phyloP scores from a whole-genome alignment of 805 yeast species.

The Yamadazyma endophytica region DNA sequence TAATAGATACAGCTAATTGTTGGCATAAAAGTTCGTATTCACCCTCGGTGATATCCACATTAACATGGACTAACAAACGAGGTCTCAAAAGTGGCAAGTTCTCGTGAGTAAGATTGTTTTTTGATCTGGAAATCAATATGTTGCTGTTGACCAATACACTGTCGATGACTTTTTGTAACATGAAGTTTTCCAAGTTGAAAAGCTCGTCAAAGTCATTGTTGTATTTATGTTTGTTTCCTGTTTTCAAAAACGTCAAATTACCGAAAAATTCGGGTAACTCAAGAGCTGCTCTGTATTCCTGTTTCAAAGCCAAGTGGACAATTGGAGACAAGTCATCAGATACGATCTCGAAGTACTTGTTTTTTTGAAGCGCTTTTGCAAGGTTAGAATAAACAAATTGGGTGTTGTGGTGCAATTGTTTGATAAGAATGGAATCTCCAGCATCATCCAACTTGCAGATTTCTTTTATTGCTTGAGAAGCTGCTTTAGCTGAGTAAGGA shows the following conservation, averaged over 20 bases:
- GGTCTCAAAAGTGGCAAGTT: conserved; percentile 51
- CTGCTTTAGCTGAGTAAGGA: conserved; percentile 73
- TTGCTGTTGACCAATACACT: conserved; percentile 45
- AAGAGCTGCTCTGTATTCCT: conserved; percentile 39
- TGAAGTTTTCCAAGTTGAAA: conserved; percentile 51
- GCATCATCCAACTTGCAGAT: conserved; percentile 33
- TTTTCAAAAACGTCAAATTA: conserved; percentile 38
- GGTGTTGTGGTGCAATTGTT: conserved; percentile 39
- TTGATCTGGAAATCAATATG: conserved; percentile 62
- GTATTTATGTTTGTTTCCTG: conserved; percentile 42
- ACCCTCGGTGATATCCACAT: conserved; percentile 20
- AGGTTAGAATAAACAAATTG: conserved; percentile 37
- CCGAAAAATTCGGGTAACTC: conserved; percentile 51
- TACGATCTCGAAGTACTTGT: conserved; percentile 43
- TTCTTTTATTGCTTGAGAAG: conserved; percentile 47
- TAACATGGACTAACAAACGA: conserved; percentile 30
- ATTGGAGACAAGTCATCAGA: conserved; percentile 64
- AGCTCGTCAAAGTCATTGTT: conserved; percentile 37
- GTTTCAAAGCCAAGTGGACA: conserved; percentile 58
- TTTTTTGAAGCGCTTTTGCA: conserved; percentile 30
- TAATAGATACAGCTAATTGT: conserved; percentile 18
- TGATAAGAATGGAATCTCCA: conserved; percentile 32
- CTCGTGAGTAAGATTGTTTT: conserved; percentile 67
- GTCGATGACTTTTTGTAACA: conserved; percentile 67
- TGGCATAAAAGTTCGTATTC: conserved; percentile 23